Evolutionary conservation across 116 monocot genomes (phyloP).

Genomic region (Zostera marina): DNA sequence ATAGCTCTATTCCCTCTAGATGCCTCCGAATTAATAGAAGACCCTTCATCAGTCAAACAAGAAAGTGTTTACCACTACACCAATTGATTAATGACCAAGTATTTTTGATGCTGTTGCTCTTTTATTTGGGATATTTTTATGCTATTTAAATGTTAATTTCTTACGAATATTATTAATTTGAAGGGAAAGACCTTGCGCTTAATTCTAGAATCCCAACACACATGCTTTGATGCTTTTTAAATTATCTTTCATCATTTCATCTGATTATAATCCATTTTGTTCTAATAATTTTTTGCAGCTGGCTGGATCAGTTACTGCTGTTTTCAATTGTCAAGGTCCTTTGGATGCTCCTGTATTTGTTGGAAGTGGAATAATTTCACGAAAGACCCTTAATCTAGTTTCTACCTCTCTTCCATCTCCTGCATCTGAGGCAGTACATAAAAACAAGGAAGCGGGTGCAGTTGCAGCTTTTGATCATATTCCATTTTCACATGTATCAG

Average conservation of each 20-base stretch:
- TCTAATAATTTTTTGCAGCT: conserved; percentile 31
- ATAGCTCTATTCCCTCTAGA: no score
- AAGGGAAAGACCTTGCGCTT: no score
- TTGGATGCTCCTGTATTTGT: conserved; percentile 91
- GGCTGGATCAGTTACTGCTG: conserved; percentile 87
- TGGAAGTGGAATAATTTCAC: conserved; percentile 86
- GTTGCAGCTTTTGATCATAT: conserved; percentile 94
- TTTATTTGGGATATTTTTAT: no score
- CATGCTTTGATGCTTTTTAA: not conserved
- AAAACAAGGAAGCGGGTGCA: conserved; percentile 87
- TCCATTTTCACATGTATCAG: conserved; percentile 88
- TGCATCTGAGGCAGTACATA: conserved; percentile 75
- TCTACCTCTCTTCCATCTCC: conserved; percentile 32
- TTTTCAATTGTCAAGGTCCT: conserved; percentile 98
- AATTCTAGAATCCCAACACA: no score
- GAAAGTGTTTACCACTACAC: no score
- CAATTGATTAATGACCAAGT: no score
- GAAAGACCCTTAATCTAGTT: conserved; percentile 48
- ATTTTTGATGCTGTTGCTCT: no score
- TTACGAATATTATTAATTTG: no score
- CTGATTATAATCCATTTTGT: not conserved
- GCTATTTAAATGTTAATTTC: no score
- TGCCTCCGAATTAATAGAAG: no score
- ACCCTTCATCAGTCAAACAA: no score
- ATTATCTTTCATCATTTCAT: not conserved